Base-by-base conservation (phyloP, 331 rosid species). In the Quercus lobata region DNA sequence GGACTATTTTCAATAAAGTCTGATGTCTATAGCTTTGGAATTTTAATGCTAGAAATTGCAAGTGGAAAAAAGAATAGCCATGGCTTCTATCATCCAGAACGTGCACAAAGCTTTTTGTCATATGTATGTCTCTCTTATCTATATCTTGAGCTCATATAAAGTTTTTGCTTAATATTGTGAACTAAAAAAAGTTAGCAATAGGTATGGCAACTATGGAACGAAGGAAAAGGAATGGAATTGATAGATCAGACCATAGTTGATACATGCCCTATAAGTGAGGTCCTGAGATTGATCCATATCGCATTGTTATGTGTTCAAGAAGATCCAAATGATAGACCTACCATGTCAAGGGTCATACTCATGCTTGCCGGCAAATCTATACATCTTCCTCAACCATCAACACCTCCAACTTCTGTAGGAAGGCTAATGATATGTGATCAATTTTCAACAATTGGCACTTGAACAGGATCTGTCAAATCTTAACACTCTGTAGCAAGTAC, bases 1-100 rank as follows among this genome's bases (percentile, higher is more conserved):
- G 74, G 78, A 32, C 11, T 76, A 54, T 77, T 81, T 61, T 81
- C 84, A 5, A 54, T 76, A 41, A 81, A 76, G 17, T 76, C 84
- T 2, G 81, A 82, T 63, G 57, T 82, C 27, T 77, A 77, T 32
- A 72, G 71, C 56, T 82, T 71, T 1, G 78, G 3, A 2, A 63
- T 77, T 69, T 12, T 82, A 46, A 37, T 72, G 75, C 71, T 82
- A 2, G 82, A 82, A 72, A 65, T 82, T 24, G 10, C 62, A 16
- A 63, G 71, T 22, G 82, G 82, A 6, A 82, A 27, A 82, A 82
- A 78, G 73, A 89, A 74, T 29, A 80, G 6, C n/a, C n/a, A n/a
- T 4, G 77, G 87, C 34, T 79, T 79, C 72, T 27, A 53, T 49
- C 71, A 77, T 17, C 14, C n/a, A 24, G 88, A 73, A 7, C 56